phyloP scores from a whole-genome alignment of 1,284 basidiomycete genomes.

The Papiliotrema fonsecae region DNA sequence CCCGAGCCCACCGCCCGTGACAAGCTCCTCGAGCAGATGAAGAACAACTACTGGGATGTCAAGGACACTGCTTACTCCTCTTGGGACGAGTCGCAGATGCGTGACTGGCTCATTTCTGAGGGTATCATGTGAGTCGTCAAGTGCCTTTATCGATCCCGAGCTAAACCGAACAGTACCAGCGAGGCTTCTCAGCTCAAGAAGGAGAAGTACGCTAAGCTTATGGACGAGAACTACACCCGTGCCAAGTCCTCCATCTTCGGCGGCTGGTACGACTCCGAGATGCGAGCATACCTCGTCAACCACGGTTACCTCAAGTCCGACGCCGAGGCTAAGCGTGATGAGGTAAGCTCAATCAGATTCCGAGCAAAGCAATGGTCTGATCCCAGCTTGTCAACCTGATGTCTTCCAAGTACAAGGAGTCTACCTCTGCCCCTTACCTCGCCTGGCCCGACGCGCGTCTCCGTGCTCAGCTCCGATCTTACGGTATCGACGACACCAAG shows the following conservation, averaged over 20 bases:
- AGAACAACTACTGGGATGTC: conserved; percentile 68
- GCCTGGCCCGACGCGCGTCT: conserved; percentile 86
- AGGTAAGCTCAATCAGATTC: conserved; percentile 50
- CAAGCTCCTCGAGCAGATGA: conserved; percentile 65
- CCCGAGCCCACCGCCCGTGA: conserved; percentile 62
- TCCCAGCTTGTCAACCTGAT: conserved; percentile 25
- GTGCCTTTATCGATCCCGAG: conserved; percentile 20
- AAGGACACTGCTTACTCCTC: conserved; percentile 60
- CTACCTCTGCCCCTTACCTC: conserved; percentile 59
- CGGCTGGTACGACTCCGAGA: conserved; percentile 73
- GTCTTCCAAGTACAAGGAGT: conserved; percentile 46
- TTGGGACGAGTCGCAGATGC: conserved; percentile 55
- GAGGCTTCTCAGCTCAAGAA: conserved; percentile 62
- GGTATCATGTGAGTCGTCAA: conserved; percentile 43
- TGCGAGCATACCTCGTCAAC: conserved; percentile 70
- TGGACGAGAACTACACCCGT: conserved; percentile 69
- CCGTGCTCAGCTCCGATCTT: conserved; percentile 71
- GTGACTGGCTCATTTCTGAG: conserved; percentile 51
- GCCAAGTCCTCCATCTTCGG: conserved; percentile 64
- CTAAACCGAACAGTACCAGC: conserved; percentile 34
- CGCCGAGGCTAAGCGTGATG: conserved; percentile 63
- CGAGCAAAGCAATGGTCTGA: not conserved
- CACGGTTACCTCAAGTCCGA: conserved; percentile 67
- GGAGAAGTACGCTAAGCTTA: conserved; percentile 70
- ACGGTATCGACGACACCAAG: conserved; percentile 62